Base-by-base conservation (phyloP, 306 rosid species). In the Trifolium repens region DNA sequence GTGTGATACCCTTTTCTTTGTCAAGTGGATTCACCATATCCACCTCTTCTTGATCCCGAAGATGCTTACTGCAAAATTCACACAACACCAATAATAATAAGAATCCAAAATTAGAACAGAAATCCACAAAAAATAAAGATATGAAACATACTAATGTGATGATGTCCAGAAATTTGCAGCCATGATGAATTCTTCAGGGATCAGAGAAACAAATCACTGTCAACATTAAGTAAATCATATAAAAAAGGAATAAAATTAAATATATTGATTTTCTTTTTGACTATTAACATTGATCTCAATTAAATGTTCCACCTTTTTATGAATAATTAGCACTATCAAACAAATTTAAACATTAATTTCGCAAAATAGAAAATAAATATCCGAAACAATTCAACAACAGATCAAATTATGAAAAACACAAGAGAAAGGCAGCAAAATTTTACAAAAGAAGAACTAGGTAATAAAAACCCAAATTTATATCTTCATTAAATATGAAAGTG, bases 121-220 rank as follows among this genome's bases (percentile, higher is more conserved):
- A 67, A 81, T 10, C 50, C 67, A 55, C 3, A 67, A 57, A 52
- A 52, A 52, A 19, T 8, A 30, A 69, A 40, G 17, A 22, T 44
- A 47, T 12, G 7, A 78, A 75, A 72, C 88, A 43, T 84, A 94
- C 98, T 49, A 82, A 87, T 94, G 98, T 60, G 98, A 91, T 4
- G 97, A 94, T 42, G 96, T 72, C 98, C 98, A 94, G 87, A 91
- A 94, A 88, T 91, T 91, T 53, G 97, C 87, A 69, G 97, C 92
- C 98, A 90, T 94, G 9, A 46, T 73, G 55, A 50, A n/a, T 55
- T 75, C 73, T 69, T 42, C 81, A 14, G 63, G 64, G 43, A 53
- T 71, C 46, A 66, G 71, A 46, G 24, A 76, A 74, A 58, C 19
- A 34, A 43, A 70, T 15, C 61, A 55, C 79, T 60, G 59, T 27